These are phyloP conservation scores for Neurospora cerealis DNA, from an alignment of 495 filamentous ascomycete species.

Conservation along the genomic window DNA sequence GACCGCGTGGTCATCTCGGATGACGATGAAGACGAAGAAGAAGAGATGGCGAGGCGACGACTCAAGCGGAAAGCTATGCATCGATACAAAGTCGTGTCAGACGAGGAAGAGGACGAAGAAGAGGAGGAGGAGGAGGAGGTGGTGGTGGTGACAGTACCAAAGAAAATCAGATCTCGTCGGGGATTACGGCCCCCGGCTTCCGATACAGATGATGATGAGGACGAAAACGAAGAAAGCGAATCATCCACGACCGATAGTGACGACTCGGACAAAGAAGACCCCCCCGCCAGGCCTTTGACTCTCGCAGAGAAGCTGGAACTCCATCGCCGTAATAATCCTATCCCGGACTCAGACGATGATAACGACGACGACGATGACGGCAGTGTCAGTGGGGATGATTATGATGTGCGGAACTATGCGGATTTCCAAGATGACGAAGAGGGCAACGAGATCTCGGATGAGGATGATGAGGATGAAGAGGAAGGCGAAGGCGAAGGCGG, in stretches of 20 bases:
- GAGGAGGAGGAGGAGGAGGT: neutral
- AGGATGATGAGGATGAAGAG: neutral
- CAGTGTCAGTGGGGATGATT: conserved; percentile 6
- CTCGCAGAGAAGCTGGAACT: conserved; percentile 11
- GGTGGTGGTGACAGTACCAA: neutral
- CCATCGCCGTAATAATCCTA: conserved; percentile 1
- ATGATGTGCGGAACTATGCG: conserved; percentile 9
- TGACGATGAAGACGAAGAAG: neutral
- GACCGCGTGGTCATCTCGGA: neutral
- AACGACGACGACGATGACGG: conserved; percentile 2
- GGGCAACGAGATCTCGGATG: neutral
- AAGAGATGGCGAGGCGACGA: neutral
- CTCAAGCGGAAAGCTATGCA: neutral
- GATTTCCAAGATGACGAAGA: conserved; percentile 15
- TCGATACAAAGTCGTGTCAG: neutral
- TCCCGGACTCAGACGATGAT: conserved; percentile 2
- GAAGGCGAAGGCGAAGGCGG: neutral
- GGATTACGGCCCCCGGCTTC: neutral
- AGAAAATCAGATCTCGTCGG: neutral
- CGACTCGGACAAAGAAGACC: neutral
- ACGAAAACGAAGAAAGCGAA: neutral
- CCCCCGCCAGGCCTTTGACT: neutral
- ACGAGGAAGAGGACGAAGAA: neutral
- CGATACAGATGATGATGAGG: neutral
- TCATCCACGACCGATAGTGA: neutral